These are phyloP conservation scores for Babesia ovata DNA, from an alignment of 169 alveolate species.

Conservation along the genomic window DNA sequence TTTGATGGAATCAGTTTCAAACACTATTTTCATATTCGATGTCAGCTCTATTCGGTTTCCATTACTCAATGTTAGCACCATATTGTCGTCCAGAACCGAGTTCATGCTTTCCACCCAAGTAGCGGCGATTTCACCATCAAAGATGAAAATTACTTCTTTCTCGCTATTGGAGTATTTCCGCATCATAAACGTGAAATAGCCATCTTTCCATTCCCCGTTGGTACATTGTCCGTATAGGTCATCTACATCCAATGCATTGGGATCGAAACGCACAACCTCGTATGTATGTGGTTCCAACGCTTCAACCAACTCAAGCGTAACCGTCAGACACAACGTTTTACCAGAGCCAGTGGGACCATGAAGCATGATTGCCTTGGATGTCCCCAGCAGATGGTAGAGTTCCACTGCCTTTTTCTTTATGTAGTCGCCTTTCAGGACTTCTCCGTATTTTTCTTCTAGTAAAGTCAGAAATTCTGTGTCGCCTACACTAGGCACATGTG, in stretches of 20 bases:
- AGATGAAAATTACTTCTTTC: slow-evolving; percentile 94
- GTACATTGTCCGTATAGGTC: slow-evolving; percentile 9
- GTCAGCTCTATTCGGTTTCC: slow-evolving; percentile 97
- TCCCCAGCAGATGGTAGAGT: slow-evolving; percentile 17
- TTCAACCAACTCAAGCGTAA: not conserved
- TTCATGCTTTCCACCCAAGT: slow-evolving; percentile 99
- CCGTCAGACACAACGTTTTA: slow-evolving; percentile 18
- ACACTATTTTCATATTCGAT: slow-evolving; percentile 79
- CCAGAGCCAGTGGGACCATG: slow-evolving; percentile 43
- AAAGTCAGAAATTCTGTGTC: not conserved
- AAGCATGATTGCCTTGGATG: slow-evolving; percentile 18
- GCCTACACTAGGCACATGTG: not conserved
- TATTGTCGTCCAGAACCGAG: slow-evolving; percentile 98
- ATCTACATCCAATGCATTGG: slow-evolving; percentile 21
- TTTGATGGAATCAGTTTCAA: slow-evolving; percentile 93
- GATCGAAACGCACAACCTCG: slow-evolving; percentile 43
- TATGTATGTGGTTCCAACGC: not conserved
- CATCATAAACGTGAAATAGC: slow-evolving; percentile 60
- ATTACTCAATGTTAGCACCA: slow-evolving; percentile 93
- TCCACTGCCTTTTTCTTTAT: slow-evolving; percentile 18
- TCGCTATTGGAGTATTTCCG: slow-evolving; percentile 61
- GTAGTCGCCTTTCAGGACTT: not conserved
- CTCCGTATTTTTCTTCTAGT: not conserved
- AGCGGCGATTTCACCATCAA: slow-evolving; percentile 99
- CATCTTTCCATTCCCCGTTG: slow-evolving; percentile 19